These are phyloP conservation scores for Scalesia atractyloides DNA, from an alignment of 129 eudicot species.

Conservation along the genomic window DNA sequence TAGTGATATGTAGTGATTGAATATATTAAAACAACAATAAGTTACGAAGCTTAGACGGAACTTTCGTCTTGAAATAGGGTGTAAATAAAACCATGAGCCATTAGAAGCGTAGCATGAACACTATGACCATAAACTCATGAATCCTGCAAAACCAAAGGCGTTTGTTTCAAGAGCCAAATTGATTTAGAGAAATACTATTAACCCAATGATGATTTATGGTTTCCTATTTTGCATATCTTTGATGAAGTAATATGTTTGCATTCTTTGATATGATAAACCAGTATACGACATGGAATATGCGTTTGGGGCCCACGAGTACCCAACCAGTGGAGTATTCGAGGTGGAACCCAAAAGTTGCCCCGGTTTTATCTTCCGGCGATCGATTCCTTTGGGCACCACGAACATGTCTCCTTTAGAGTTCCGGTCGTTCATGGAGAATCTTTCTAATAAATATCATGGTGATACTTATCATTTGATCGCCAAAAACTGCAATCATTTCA, in stretches of 20 bases:
- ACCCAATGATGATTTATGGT: background rate
- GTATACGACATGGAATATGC: slow-evolving; percentile 89
- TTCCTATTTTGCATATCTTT: background rate
- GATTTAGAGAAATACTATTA: background rate
- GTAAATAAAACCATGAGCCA: no score
- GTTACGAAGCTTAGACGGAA: background rate
- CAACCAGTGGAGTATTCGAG: slow-evolving; percentile 91
- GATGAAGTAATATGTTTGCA: background rate
- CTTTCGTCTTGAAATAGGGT: no score
- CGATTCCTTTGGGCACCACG: slow-evolving; percentile 75
- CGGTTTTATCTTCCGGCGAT: slow-evolving; percentile 72
- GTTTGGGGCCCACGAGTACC: slow-evolving; percentile 89
- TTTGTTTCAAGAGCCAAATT: background rate
- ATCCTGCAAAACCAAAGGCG: background rate
- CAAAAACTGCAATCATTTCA: slow-evolving; percentile 91
- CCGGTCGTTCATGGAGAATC: slow-evolving; percentile 69
- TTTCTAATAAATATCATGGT: slow-evolving; percentile 72
- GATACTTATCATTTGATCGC: slow-evolving; percentile 83
- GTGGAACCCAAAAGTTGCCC: slow-evolving; percentile 94
- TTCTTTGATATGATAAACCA: slow-evolving; percentile 38
- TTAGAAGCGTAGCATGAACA: background rate
- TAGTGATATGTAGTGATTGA: background rate
- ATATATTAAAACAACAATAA: background rate
- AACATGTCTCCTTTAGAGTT: slow-evolving; percentile 77
- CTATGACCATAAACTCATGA: background rate